These are phyloP conservation scores for Pseudonitzschia delicatissima DNA, from an alignment of 108 stramenopile species.

Conservation along the genomic window DNA sequence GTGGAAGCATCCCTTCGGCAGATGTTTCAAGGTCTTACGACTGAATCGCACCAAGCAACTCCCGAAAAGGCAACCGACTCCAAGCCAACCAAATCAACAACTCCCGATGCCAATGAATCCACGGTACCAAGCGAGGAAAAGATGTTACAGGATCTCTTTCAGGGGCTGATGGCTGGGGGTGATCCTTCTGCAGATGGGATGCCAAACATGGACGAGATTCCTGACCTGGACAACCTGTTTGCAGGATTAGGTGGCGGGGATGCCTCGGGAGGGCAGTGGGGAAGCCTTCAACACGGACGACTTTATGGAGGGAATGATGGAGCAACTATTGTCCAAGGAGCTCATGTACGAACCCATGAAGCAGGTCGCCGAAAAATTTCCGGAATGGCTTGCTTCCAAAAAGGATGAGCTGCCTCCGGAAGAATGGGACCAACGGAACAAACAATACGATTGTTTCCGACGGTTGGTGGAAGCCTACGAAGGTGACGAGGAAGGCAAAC, in stretches of 20 bases:
- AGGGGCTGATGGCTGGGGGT: background rate
- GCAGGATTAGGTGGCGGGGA: background rate
- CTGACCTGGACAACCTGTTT: background rate
- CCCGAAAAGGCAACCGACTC: background rate
- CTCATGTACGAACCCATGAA: slow-evolving; percentile 97
- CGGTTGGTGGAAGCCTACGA: slow-evolving; percentile 88
- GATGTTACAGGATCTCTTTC: background rate
- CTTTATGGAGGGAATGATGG: slow-evolving; percentile 91
- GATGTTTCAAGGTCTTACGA: slow-evolving; percentile 2
- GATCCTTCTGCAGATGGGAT: background rate
- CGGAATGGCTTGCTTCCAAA: slow-evolving; percentile 87
- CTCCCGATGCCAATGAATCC: background rate
- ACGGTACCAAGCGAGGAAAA: slow-evolving; percentile 8
- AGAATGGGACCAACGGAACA: slow-evolving; percentile 69
- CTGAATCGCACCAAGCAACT: background rate
- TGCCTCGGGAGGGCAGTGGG: background rate
- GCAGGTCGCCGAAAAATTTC: slow-evolving; percentile 84
- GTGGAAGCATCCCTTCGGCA: background rate
- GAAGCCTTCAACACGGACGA: slow-evolving; percentile 50
- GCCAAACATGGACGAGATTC: slow-evolving; percentile 11
- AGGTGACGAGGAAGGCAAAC: slow-evolving; percentile 67
- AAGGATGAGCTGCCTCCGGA: slow-evolving; percentile 33
- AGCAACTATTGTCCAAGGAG: slow-evolving; percentile 85
- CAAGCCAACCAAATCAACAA: background rate
- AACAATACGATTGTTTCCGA: slow-evolving; percentile 92